A percentile compares a stretch with the other conserved stretches of the same genome.
These are phyloP conservation scores for Arthrinium phaeospermum DNA, from an alignment of 2,329 filamentous ascomycete genomes.

Conservation along the genomic window DNA sequence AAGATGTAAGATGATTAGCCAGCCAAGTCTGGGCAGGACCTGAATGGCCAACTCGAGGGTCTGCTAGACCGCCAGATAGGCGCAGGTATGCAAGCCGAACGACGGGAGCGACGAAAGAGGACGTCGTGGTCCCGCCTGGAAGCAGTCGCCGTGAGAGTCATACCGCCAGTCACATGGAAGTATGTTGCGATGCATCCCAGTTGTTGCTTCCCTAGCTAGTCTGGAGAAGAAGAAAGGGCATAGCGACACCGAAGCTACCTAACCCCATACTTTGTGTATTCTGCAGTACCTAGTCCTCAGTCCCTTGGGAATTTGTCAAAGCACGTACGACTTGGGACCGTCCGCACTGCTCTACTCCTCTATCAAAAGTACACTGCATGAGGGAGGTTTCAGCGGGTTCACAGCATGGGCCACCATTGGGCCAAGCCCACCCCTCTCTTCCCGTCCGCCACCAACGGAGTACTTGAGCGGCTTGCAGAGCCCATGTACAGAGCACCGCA, in stretches of 20 bases:
- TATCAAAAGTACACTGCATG: conserved; percentile 15
- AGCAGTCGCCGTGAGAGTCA: conserved; percentile 17
- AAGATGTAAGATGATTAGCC: conserved; percentile 13
- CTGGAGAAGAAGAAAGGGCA: background rate
- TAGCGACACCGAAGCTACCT: background rate
- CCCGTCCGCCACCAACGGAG: background rate
- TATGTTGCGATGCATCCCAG: conserved; percentile 21
- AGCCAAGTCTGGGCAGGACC: background rate
- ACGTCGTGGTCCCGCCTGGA: background rate
- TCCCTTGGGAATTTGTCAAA: conserved; percentile 7
- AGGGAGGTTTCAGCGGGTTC: background rate
- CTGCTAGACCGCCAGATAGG: conserved; percentile 24
- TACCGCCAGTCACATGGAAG: conserved; percentile 2
- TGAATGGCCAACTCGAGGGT: conserved; percentile 12
- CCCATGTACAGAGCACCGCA: background rate
- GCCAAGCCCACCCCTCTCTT: background rate
- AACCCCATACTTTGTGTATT: conserved; percentile 12
- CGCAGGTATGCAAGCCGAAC: conserved; percentile 18
- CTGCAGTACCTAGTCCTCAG: background rate
- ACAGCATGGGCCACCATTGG: conserved; percentile 7
- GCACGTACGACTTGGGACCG: background rate
- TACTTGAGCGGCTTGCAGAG: background rate
- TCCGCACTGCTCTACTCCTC: background rate
- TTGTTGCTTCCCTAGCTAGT: background rate
- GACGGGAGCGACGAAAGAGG: background rate